Evolutionary conservation across 192 early-diverging fungal genomes (phyloP).

Genomic region (Coemansia sp.): DNA sequence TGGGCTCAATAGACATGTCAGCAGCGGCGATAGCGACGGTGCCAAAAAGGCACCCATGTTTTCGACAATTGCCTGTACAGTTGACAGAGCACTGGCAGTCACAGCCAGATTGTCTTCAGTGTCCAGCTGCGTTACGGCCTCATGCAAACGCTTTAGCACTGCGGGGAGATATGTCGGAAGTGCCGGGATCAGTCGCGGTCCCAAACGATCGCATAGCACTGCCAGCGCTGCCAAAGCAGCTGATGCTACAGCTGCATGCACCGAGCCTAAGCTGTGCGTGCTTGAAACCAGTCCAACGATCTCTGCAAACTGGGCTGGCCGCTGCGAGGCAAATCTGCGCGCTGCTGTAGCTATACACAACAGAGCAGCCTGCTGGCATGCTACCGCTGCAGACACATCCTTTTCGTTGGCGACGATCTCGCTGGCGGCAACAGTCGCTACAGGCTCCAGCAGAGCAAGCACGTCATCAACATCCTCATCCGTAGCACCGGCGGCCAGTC

Average conservation of each 20-base stretch:
- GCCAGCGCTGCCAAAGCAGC: conserved; percentile 52
- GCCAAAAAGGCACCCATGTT: conserved; percentile 52
- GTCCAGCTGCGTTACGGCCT: conserved; percentile 18
- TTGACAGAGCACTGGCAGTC: conserved; percentile 33
- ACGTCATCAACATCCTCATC: conserved; percentile 27
- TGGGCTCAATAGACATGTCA: conserved; percentile 30
- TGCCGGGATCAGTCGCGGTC: conserved; percentile 71
- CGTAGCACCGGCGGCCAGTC: conserved; percentile 39
- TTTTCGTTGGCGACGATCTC: conserved; percentile 23
- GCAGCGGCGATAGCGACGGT: conserved; percentile 43
- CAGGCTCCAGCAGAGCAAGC: conserved; percentile 34
- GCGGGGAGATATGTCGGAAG: conserved; percentile 83
- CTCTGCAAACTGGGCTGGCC: conserved; percentile 61
- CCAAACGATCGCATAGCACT: conserved; percentile 62
- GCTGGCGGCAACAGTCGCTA: conserved; percentile 14
- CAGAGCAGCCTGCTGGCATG: conserved; percentile 74
- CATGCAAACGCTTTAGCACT: conserved; percentile 60
- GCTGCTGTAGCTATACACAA: conserved; percentile 76
- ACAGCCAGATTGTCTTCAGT: conserved; percentile 49
- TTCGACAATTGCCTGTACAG: conserved; percentile 48
- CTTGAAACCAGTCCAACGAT: conserved; percentile 58
- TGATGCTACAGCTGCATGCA: conserved; percentile 32
- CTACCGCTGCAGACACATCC: conserved; percentile 15
- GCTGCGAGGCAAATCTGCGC: conserved; percentile 58
- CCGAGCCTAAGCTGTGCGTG: conserved; percentile 38